Conservation (phyloP, 805 yeast species). For the Ogataea pini region DNA sequence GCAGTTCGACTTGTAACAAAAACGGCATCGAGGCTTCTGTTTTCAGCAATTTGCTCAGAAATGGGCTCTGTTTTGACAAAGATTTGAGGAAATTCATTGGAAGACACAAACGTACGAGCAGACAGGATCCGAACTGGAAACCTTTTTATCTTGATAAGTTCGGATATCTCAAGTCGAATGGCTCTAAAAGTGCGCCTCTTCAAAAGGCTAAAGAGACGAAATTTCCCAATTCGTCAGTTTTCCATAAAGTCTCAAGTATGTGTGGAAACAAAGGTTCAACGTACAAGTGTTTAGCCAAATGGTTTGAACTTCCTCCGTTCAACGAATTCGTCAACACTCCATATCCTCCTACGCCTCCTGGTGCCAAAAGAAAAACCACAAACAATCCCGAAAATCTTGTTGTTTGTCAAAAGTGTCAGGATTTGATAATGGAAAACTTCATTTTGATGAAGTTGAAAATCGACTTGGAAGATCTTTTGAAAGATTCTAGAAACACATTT, state of each 20-base stretch:
- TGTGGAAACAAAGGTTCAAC: slow-evolving; percentile 30
- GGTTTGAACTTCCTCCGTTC: slow-evolving; percentile 41
- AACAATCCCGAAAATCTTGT: slow-evolving; percentile 37
- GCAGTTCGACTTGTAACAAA: slow-evolving; percentile 24
- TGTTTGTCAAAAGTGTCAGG: slow-evolving; percentile 33
- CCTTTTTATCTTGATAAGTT: slow-evolving; percentile 32
- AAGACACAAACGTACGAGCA: slow-evolving; percentile 18
- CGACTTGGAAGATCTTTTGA: slow-evolving; percentile 32
- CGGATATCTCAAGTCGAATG: slow-evolving; percentile 29
- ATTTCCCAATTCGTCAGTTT: slow-evolving; percentile 34
- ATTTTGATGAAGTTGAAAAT: slow-evolving; percentile 32
- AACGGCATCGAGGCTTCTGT: slow-evolving; percentile 33
- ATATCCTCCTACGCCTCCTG: slow-evolving; percentile 38
- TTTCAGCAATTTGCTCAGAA: slow-evolving; percentile 32
- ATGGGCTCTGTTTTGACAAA: slow-evolving; percentile 29
- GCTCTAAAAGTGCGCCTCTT: slow-evolving; percentile 4
- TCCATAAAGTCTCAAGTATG: slow-evolving; percentile 28
- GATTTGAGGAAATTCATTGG: slow-evolving; percentile 29
- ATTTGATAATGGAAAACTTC: slow-evolving; percentile 31
- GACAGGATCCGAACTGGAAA: slow-evolving; percentile 25
- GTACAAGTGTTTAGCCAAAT: slow-evolving; percentile 33
- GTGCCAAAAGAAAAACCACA: slow-evolving; percentile 23
- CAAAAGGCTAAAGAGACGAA: slow-evolving; percentile 22
- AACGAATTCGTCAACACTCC: slow-evolving; percentile 35
- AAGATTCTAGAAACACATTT: slow-evolving; percentile 15